These are phyloP conservation scores for Globisporangium spinosum DNA, from an alignment of 352 stramenopile species.

Conservation along the genomic window DNA sequence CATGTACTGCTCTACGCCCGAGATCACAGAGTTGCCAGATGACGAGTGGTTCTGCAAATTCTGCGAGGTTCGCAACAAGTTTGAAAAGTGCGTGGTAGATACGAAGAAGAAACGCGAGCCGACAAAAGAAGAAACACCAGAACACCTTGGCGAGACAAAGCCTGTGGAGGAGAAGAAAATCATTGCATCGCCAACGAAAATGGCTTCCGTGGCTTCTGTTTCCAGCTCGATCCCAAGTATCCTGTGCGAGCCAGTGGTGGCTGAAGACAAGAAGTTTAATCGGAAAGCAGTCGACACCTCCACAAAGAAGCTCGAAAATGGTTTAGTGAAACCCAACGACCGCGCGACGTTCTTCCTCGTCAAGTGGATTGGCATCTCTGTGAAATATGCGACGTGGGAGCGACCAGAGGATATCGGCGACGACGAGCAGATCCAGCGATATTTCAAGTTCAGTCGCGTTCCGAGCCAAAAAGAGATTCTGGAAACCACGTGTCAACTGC, in stretches of 20 bases:
- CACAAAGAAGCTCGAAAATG: constrained; percentile 17
- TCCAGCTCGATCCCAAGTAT: constrained; percentile 43
- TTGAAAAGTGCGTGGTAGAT: constrained; percentile 26
- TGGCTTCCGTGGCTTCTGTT: constrained; percentile 1
- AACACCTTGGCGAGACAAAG: constrained; percentile 13
- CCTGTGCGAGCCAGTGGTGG: constrained; percentile 32
- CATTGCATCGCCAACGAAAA: background rate
- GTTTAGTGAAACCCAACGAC: constrained; percentile 21
- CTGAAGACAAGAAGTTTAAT: constrained; percentile 77
- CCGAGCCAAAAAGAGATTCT: constrained; percentile 80
- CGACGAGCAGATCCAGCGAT: constrained; percentile 85
- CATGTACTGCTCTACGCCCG: constrained; percentile 76
- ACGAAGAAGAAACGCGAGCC: constrained; percentile 17
- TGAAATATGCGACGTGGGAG: constrained; percentile 87
- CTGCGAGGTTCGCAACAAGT: constrained; percentile 53
- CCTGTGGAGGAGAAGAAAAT: constrained; percentile 8
- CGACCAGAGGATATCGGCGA: constrained; percentile 86
- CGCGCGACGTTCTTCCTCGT: constrained; percentile 84
- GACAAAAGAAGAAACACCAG: background rate
- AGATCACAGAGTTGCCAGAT: constrained; percentile 64
- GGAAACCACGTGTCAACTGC: constrained; percentile 80
- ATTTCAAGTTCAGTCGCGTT: constrained; percentile 86
- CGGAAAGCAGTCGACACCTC: constrained; percentile 27
- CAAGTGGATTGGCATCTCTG: constrained; percentile 84
- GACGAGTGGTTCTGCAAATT: constrained; percentile 84